Conservation (phyloP, 2,329 filamentous ascomycete species). For the Aspergillus uvarum region DNA sequence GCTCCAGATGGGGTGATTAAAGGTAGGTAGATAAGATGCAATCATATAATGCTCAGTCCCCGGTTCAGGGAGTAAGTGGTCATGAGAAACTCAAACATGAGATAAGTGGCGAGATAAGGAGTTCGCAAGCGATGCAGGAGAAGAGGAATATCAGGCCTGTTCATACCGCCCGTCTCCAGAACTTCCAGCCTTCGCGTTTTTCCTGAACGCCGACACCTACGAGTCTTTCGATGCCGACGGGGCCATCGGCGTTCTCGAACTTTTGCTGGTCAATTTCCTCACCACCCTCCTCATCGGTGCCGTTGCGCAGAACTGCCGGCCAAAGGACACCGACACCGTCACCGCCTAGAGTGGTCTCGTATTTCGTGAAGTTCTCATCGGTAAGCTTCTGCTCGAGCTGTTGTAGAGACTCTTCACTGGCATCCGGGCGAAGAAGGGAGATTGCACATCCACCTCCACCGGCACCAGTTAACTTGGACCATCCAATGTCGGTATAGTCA, state of each 20-base stretch:
- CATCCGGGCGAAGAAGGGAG: conserved; percentile 73
- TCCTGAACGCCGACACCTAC: conserved; percentile 75
- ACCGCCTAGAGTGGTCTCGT: conserved; percentile 85
- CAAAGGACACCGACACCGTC: conserved; percentile 93
- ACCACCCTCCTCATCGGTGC: conserved; percentile 74
- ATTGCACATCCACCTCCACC: conserved; percentile 96
- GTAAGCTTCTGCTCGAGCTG: conserved; percentile 65
- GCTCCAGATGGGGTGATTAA: conserved; percentile 2
- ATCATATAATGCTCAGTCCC: conserved; percentile 5
- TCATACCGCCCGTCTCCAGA: conserved; percentile 60
- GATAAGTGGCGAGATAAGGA: neutral
- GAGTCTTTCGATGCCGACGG: conserved; percentile 79
- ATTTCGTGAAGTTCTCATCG: conserved; percentile 75
- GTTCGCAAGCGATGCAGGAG: neutral
- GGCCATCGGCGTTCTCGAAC: conserved; percentile 79
- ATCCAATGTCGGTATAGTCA: conserved; percentile 84
- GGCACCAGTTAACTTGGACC: conserved; percentile 95
- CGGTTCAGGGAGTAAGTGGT: neutral
- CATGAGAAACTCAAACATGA: conserved; percentile 5
- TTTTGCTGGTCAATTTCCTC: conserved; percentile 92
- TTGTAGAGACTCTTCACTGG: conserved; percentile 56
- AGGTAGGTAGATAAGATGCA: neutral
- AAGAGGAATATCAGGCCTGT: neutral
- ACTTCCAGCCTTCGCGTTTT: conserved; percentile 79
- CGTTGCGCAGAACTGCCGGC: conserved; percentile 87